A percentile compares a stretch with the other conserved stretches of the same genome.
phyloP scores from a whole-genome alignment of 2,329 filamentous ascomycete genomes.

The Botrytis cinerea region DNA sequence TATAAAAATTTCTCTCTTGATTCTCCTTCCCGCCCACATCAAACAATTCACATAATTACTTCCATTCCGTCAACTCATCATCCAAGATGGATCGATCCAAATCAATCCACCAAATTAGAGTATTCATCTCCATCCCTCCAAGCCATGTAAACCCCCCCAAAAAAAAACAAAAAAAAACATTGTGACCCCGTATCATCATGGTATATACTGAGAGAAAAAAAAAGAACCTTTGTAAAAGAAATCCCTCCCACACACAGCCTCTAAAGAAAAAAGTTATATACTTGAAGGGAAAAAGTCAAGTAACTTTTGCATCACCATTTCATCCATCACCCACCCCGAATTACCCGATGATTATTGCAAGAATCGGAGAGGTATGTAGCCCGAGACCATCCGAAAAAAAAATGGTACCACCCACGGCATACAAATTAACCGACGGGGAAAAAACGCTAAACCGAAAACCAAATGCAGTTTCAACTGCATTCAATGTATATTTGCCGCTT shows the following conservation, averaged over 20 bases:
- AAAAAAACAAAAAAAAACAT: neutral
- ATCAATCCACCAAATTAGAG: neutral
- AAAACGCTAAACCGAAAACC: constrained; percentile 2
- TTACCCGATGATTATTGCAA: neutral
- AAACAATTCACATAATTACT: neutral
- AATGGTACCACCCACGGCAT: neutral
- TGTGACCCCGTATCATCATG: neutral
- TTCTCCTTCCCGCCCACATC: neutral
- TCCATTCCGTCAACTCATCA: neutral
- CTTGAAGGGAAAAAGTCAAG: neutral
- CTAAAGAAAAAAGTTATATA: neutral
- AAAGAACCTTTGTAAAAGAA: neutral
- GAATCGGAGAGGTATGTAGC: neutral
- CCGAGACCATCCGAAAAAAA: neutral
- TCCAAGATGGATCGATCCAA: neutral
- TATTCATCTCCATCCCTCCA: neutral
- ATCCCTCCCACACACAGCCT: neutral
- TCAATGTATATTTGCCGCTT: neutral
- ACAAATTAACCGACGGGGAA: constrained; percentile 4
- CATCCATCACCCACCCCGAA: neutral
- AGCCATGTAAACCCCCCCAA: neutral
- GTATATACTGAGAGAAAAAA: neutral
- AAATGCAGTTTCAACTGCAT: neutral
- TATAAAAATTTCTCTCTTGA: neutral
- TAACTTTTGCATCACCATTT: constrained; percentile 6